phyloP scores from a whole-genome alignment of 305 asterid species.

The Rubia peregrina region DNA sequence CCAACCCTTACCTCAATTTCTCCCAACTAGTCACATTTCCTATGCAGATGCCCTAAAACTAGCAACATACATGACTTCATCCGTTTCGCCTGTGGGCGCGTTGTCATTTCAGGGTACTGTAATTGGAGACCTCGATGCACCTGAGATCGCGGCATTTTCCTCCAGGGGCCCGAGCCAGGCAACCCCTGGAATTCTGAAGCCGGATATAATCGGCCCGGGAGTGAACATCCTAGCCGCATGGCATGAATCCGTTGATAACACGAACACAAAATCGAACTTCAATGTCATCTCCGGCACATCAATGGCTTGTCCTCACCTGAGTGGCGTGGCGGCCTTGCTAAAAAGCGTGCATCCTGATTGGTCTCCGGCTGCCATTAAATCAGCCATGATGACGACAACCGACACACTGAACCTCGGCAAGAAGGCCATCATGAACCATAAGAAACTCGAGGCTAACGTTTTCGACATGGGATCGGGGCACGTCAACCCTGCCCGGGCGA shows the following conservation, averaged over 20 bases:
- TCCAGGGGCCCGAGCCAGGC: constrained; percentile 22
- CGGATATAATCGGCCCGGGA: constrained; percentile 30
- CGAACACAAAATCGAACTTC: constrained; percentile 28
- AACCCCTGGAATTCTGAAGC: constrained; percentile 42
- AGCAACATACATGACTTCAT: constrained; percentile 17
- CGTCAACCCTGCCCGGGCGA: constrained; percentile 37
- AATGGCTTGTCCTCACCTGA: constrained; percentile 61
- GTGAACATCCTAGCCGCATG: constrained; percentile 17
- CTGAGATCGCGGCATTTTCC: constrained; percentile 11
- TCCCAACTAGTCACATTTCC: constrained; percentile 24
- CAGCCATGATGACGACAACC: constrained; percentile 59
- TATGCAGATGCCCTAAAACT: constrained; percentile 18
- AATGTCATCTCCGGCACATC: constrained; percentile 49
- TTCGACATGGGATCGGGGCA: constrained; percentile 47
- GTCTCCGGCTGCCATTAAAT: constrained; percentile 58
- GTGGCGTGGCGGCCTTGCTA: constrained; percentile 53
- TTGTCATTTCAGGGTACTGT: constrained; percentile 34
- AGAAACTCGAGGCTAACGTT: constrained; percentile 24
- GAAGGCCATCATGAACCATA: constrained; percentile 33
- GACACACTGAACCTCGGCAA: constrained; percentile 27
- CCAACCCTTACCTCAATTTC: constrained; percentile 15
- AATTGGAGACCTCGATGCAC: constrained; percentile 36
- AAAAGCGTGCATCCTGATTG: constrained; percentile 52
- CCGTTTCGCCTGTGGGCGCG: constrained; percentile 15
- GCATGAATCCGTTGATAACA: constrained; percentile 26